These are phyloP conservation scores for Dothidotthia symphoricarpi DNA, from an alignment of 2,329 filamentous ascomycete species.

Conservation along the genomic window DNA sequence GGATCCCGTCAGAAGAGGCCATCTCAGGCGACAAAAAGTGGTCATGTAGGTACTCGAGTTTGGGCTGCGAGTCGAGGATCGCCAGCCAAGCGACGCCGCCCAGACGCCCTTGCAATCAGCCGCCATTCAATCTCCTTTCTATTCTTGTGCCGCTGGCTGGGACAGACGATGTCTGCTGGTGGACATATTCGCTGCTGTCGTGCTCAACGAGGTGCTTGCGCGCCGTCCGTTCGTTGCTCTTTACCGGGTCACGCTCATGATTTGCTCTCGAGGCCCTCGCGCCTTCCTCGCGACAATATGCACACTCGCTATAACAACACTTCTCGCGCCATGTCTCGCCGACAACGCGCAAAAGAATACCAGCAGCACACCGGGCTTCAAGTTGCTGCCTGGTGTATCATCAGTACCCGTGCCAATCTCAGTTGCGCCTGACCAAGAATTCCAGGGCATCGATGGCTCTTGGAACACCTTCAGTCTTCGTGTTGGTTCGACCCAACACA, in stretches of 20 bases:
- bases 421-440: slow-evolving; percentile 40
- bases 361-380: slow-evolving; percentile 19
- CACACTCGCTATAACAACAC: slow-evolving; percentile 13
- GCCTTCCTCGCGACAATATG: slow-evolving; percentile 14
- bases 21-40: too few relatives aligned
- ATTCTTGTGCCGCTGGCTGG: slow-evolving; percentile 14
- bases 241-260: slow-evolving; percentile 19
- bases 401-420: slow-evolving; percentile 32
- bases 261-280: slow-evolving; percentile 18
- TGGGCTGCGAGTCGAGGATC: slow-evolving; percentile 15
- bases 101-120: slow-evolving; percentile 11
- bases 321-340: slow-evolving; percentile 21
- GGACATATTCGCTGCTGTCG: slow-evolving; percentile 23
- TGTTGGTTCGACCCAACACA: slow-evolving; percentile 55
- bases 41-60: too few relatives aligned
- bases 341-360: slow-evolving; percentile 23
- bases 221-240: slow-evolving; percentile 20
- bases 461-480: slow-evolving; percentile 70
- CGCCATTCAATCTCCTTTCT: slow-evolving; percentile 6
- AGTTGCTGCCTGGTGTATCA: slow-evolving; percentile 15
- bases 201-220: slow-evolving; percentile 23
- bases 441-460: slow-evolving; percentile 39
- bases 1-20: too few relatives aligned
- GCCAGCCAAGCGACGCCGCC: slow-evolving; percentile 23
- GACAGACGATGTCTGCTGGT: slow-evolving; percentile 25